Evolutionary conservation across 1,139 yeast species (phyloP).

Genomic region (Pichia sp.): DNA sequence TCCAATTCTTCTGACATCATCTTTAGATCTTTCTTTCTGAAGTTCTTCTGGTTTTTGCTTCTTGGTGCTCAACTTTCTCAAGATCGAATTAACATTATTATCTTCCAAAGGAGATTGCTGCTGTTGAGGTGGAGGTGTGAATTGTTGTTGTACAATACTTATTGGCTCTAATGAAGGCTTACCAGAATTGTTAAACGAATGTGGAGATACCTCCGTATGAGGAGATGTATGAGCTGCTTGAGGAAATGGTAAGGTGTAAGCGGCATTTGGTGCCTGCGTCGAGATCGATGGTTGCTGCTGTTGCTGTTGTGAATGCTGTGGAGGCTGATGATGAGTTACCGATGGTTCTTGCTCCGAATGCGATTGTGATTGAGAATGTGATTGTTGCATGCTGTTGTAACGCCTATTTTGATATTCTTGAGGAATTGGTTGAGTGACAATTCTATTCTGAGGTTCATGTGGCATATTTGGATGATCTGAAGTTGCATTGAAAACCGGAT

Average conservation of each 20-base stretch:
- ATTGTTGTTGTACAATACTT: slow-evolving; percentile 8
- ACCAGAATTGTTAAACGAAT: slow-evolving; percentile 12
- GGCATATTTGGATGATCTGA: slow-evolving; percentile 18
- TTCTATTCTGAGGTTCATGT: slow-evolving; percentile 20
- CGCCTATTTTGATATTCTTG: slow-evolving; percentile 20
- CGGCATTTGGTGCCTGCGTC: slow-evolving; percentile 8
- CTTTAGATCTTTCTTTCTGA: slow-evolving; percentile 29
- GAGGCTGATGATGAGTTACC: slow-evolving; percentile 3
- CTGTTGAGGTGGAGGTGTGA: slow-evolving; percentile 20
- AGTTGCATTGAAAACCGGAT: slow-evolving; percentile 18
- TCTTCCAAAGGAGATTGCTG: slow-evolving; percentile 18
- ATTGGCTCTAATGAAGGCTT: slow-evolving; percentile 5
- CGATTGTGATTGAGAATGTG: slow-evolving; percentile 2
- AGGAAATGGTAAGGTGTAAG: slow-evolving; percentile 13
- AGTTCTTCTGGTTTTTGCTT: slow-evolving; percentile 6
- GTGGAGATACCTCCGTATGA: slow-evolving; percentile 15
- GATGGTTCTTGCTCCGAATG: slow-evolving; percentile 3
- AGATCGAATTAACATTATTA: slow-evolving; percentile 32
- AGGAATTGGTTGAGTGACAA: slow-evolving; percentile 22
- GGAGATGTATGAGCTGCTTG: slow-evolving; percentile 22
- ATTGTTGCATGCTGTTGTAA: neutral
- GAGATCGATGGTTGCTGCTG: neutral
- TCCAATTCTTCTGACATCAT: slow-evolving; percentile 57
- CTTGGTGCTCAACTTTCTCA: slow-evolving; percentile 33
- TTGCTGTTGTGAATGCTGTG: slow-evolving; percentile 3